Base-by-base conservation (phyloP, 192 early-diverging fungal genomes). In the Backusella morwellensis region DNA sequence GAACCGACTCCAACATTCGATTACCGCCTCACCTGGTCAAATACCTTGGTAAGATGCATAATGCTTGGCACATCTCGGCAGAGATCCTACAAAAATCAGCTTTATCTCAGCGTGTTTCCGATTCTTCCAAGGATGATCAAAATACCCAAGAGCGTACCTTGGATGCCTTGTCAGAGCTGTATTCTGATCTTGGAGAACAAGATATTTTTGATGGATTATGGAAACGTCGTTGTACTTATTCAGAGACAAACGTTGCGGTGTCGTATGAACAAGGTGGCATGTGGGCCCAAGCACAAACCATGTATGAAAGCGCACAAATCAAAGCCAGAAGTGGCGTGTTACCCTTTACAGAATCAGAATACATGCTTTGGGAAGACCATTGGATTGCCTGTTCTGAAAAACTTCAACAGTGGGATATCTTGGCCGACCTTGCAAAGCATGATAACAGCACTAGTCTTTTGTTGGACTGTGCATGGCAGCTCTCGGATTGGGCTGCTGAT, bases 361-460 rank as follows among this genome's bases (percentile, higher is more conserved):
- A 98, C 82, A 88, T 89, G 34, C 83, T 99, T 23, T 99, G 98
- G 98, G 98, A 99, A 86, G 91, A 97, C 71, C 95, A 96, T 71
- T 99, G 98, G 98, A 89, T 98, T 29, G 83, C 84, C 35, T 96
- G 94, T 56, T 93, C 97, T 0, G 88, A 97, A 75, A 92, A 93
- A 44, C 82, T 99, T 26, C 97, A 99, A 83, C 95, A 94, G 80
- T 99, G 98, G 98, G 98, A 99, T 74, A 92, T 98, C 75, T 85
- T 99, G 63, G 86, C 89, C 6, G 98, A 99, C 71, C 90, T 99
- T 40, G 91, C 95, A 14, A 94, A 96, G 78, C 93, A 95, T 71
- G 97, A 99, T 68, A 87, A 88, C 34, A 93, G 95, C 76, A 89
- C 90, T 0, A 95, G 97, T 40, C 87, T 99, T 34, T 81, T 97